Base-by-base conservation (phyloP, 768 basidiomycete species). In the Gyrodon lividus region DNA sequence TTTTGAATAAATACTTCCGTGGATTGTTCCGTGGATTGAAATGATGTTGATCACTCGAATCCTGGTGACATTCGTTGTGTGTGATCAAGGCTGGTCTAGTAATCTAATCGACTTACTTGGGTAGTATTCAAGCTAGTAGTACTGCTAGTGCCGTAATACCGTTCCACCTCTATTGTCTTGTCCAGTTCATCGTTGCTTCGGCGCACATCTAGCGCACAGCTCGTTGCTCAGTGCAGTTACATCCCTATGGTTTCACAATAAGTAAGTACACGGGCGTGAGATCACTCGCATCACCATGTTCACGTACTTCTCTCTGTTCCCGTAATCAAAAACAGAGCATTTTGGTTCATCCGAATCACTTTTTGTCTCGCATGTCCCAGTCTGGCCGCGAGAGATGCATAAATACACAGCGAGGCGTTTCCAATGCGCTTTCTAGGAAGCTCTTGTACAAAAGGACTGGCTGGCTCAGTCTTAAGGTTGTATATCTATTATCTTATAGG, bases 191-290 rank as follows among this genome's bases (percentile, higher is more conserved):
- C 7, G 24, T 41, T 51, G 54, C 58, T 43, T 46, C 10, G 14
- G 7, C 41, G 20, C 8, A 24, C n/a, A 6, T 52, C 46, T 23
- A 38, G 52, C 49, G 46, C 34, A 7, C 35, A n/a, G 20, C 33
- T 48, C 41, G 45, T n/a, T 49, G 30, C 51, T 34, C 26, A 16
- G 8, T 41, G 16, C 17, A 26, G 10, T 31, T 12, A 17, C 41
- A 57, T 66, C 55, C 20, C 65, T 61, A 66, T 66, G 61, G 65
- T 63, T 52, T 58, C 65, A 66, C 61, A 66, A 66, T 66, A 67
- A 50, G 35, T 66, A 67, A 50, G 35, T 54, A 31, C 31, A 46
- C 52, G 43, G 45, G 51, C 46, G 53, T n/a, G 35, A 34, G 28
- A 54, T 33, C 40, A 23, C 57, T 56, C 51, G 50, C 44, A 51